A percentile compares a stretch with the other conserved stretches of the same genome.
Conservation (phyloP, 2,329 filamentous ascomycete species). For the Biscogniauxia mediterranea region DNA sequence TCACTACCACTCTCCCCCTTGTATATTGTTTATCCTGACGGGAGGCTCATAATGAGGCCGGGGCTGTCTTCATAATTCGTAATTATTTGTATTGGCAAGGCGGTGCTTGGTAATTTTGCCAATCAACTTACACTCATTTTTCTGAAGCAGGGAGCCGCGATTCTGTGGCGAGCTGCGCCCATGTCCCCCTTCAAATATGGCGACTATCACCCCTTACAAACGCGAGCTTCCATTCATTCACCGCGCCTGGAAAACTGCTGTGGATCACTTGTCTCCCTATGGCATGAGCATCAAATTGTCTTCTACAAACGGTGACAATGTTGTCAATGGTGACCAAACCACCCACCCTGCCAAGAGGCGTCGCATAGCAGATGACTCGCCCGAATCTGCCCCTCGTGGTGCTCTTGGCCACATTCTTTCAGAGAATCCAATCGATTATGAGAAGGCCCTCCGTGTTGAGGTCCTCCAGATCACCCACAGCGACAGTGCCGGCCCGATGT, state of each 20-base stretch:
- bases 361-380: conserved; percentile 43
- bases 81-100: conserved; percentile 20
- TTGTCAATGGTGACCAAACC: conserved; percentile 37
- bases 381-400: conserved; percentile 30
- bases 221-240: conserved; percentile 54
- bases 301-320: conserved; percentile 37
- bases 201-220: conserved; percentile 44
- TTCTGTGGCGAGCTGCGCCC: conserved; percentile 31
- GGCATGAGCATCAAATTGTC: conserved; percentile 46
- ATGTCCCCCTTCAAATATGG: conserved; percentile 45
- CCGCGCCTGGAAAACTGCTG: conserved; percentile 50
- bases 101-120: conserved; percentile 14
- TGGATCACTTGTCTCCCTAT: conserved; percentile 42
- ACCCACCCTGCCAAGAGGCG: conserved; percentile 49
- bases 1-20: neutral
- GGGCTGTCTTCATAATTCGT: conserved; percentile 22
- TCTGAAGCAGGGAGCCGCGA: conserved; percentile 23
- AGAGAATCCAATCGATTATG: conserved; percentile 27
- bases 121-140: conserved; percentile 12
- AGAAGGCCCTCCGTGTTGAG: conserved; percentile 50
- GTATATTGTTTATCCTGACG: neutral
- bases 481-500: conserved; percentile 41
- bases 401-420: conserved; percentile 24
- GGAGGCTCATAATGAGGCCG: conserved; percentile 21
- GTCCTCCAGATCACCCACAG: conserved; percentile 52